A percentile compares a stretch with the other conserved stretches of the same genome.
Evolutionary conservation across 768 basidiomycete genomes (phyloP).

Genomic region (Boletus rubroflammeus): DNA sequence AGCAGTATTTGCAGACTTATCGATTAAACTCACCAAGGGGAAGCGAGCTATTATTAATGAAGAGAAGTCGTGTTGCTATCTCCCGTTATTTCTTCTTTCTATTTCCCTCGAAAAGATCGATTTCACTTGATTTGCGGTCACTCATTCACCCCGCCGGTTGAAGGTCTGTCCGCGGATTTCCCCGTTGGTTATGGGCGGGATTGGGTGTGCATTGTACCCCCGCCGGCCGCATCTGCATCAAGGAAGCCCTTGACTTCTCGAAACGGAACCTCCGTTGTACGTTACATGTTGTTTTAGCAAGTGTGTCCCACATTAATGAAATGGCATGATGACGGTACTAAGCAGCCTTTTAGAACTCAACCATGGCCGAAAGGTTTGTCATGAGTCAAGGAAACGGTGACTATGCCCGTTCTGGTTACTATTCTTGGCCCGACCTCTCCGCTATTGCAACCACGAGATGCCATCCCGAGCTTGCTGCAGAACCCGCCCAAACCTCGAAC

Average conservation of each 20-base stretch:
- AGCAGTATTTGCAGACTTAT: neutral
- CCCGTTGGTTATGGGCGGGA: neutral
- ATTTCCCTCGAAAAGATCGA: neutral
- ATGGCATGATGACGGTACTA: neutral
- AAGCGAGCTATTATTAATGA: neutral
- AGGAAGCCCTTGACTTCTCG: conserved; percentile 1
- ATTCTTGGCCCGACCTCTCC: neutral
- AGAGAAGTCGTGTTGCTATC: neutral
- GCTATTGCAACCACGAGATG: neutral
- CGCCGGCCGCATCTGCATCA: neutral
- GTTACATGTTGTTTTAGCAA: conserved; percentile 3
- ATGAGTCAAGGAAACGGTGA: neutral
- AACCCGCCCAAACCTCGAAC: neutral
- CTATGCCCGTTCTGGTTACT: neutral
- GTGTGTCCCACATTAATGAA: conserved; percentile 5
- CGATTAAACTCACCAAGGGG: neutral
- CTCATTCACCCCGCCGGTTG: neutral
- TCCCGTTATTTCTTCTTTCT: neutral
- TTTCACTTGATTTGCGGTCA: neutral
- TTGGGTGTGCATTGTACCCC: neutral
- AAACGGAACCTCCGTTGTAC: conserved; percentile 6
- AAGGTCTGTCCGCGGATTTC: neutral
- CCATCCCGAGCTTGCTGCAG: neutral
- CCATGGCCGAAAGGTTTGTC: neutral
- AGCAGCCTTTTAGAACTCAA: neutral